These are phyloP conservation scores for Debaryomyces maramus DNA, from an alignment of 805 yeast species.

Conservation along the genomic window DNA sequence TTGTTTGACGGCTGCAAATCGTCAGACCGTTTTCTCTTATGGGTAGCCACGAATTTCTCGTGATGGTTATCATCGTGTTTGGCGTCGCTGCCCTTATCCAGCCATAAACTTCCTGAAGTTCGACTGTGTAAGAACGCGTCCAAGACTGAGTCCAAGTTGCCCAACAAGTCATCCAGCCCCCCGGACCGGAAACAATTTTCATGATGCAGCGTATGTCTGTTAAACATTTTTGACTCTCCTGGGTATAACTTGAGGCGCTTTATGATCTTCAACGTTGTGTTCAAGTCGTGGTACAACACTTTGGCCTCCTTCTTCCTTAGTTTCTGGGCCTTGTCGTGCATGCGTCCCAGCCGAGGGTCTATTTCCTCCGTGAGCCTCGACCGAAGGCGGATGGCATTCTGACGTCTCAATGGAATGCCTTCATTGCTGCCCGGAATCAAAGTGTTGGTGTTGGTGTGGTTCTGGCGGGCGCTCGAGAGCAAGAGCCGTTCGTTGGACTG, in stretches of 20 bases:
- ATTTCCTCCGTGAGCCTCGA: constrained; percentile 1
- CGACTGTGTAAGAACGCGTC: constrained; percentile 13
- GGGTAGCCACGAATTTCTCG: not conserved
- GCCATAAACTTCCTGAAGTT: constrained; percentile 12
- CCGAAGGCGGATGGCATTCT: constrained; percentile 30
- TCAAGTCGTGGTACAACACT: constrained; percentile 11
- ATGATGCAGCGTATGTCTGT: constrained; percentile 5
- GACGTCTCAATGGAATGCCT: constrained; percentile 28
- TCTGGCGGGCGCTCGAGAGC: constrained; percentile 28
- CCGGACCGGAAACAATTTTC: not conserved
- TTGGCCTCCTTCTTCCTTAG: constrained; percentile 12
- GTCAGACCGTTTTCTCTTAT: not conserved
- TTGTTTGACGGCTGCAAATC: not conserved
- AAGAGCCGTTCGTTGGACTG: constrained; percentile 22
- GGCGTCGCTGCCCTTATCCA: too few species aligned
- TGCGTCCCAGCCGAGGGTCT: too few species aligned
- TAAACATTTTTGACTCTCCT: constrained; percentile 7
- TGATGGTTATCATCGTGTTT: not conserved
- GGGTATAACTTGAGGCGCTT: constrained; percentile 1
- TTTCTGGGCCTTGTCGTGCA: not conserved
- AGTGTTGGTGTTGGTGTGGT: constrained; percentile 20
- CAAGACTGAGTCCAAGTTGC: constrained; percentile 12
- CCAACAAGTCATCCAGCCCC: not conserved
- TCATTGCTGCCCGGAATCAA: constrained; percentile 9
- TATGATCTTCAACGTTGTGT: constrained; percentile 2